Evolutionary conservation across 495 filamentous ascomycete species (phyloP), one percentile per base, ranked within the genome.

Genomic region (Daldinia caldariorum): DNA sequence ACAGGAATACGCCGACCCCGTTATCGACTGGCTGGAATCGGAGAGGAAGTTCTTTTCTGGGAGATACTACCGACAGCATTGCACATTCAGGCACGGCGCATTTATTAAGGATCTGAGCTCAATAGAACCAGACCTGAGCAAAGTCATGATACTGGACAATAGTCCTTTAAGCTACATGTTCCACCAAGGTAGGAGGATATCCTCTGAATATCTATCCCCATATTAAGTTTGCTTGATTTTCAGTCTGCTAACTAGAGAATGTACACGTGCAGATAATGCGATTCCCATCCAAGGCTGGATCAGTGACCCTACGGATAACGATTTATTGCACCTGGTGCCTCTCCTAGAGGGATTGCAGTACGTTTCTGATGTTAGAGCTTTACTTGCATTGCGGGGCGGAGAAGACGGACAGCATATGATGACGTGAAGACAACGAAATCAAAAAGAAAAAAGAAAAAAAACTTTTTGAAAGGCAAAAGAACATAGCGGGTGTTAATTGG

Each of bases 111-210:
- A 99, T 79, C 84, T 99, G 57, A 94, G 93, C 79, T 91, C 93
- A 22, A 92, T 99, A 29, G 95, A 99, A 83, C 93, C 94, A 37
- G 94, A 98, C 76, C 81, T 99, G 77, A 97, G 93, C 76, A 93
- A 90, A 81, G 95, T 98, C 54, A 97, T 98, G 91, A 99, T 99
- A 69, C 83, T 98, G 76, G 95, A 99, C 80, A 99, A 99, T 75
- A 97, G 93, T 76, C 96, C 95, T 13, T 89, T 97, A 84, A 97
- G 94, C 80, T 99, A 99, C 79, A 92, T 97, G 82, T 99, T 99
- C 83, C 95, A 99, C 77, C 93, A 97, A 88, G 96, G 95, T 97
- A 78, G 49, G 83, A 78, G 49, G 83, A 69, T 53, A 12, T 41
- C 32, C 49, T 54, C 58, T 70, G 56, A 38, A 63, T 31, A 31